A percentile compares a stretch with the other conserved stretches of the same genome.
Conservation (phyloP, 2,329 filamentous ascomycete genomes). For the Stemphylium vesicarium region DNA sequence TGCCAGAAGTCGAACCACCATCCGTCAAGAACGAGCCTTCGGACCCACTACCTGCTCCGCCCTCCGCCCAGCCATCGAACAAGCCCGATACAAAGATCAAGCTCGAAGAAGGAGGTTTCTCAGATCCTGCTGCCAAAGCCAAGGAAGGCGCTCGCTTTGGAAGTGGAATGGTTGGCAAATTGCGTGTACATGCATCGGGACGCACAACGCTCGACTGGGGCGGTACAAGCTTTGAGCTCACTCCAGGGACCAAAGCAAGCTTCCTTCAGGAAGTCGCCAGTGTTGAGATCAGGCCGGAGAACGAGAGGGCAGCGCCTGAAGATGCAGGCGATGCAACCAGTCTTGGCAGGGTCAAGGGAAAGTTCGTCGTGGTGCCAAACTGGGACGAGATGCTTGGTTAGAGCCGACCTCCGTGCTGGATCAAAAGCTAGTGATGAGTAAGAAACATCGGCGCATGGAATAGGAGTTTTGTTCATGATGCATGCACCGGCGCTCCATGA, state of each 20-base stretch:
- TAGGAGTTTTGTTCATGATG: neutral
- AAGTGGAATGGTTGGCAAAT: conserved; percentile 64
- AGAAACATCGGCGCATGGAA: neutral
- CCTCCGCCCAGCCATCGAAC: conserved; percentile 13
- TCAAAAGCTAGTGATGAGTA: neutral
- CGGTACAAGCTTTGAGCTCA: conserved; percentile 64
- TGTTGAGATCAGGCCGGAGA: conserved; percentile 37
- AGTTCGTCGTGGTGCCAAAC: conserved; percentile 68
- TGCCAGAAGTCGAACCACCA: conserved; percentile 61
- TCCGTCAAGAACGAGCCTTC: conserved; percentile 40
- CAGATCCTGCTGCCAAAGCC: conserved; percentile 20
- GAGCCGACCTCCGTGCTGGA: conserved; percentile 4
- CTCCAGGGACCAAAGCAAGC: conserved; percentile 61
- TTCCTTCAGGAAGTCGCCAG: conserved; percentile 67
- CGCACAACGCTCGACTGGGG: conserved; percentile 69
- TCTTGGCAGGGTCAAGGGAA: conserved; percentile 68
- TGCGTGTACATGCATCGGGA: conserved; percentile 67
- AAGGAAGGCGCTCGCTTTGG: conserved; percentile 49
- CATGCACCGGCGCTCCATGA: neutral
- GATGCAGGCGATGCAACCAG: conserved; percentile 57
- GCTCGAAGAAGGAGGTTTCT: conserved; percentile 38
- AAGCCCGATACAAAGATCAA: conserved; percentile 39
- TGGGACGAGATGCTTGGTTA: conserved; percentile 60
- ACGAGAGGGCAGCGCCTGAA: conserved; percentile 44
- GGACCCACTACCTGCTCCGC: conserved; percentile 18